Conservation (phyloP, 129 eudicot species). For the Erigeron canadensis region DNA sequence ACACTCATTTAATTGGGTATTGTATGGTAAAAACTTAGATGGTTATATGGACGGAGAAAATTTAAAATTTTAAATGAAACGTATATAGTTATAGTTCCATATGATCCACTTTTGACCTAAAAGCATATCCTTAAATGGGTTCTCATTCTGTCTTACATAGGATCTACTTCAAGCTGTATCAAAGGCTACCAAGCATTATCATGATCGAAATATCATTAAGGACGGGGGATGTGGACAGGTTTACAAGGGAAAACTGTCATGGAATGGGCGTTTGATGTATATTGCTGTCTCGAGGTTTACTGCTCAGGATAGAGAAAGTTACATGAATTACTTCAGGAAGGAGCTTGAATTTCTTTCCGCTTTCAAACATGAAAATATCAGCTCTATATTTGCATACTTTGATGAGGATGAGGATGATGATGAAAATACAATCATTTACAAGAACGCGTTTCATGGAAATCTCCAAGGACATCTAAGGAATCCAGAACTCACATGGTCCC, state of each 20-base stretch:
- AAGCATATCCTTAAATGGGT: too few species aligned
- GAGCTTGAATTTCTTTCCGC: neutral
- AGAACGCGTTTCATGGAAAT: neutral
- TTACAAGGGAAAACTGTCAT: neutral
- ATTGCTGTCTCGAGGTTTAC: neutral
- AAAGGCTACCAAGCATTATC: neutral
- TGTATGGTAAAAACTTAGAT: too few species aligned
- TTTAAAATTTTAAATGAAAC: too few species aligned
- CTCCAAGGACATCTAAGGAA: neutral
- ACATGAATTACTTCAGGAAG: neutral
- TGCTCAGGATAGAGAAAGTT: neutral
- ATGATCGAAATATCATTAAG: neutral
- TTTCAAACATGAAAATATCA: neutral
- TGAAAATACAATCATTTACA: neutral
- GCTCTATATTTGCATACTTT: neutral
- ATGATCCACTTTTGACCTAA: too few species aligned
- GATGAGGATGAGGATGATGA: neutral
- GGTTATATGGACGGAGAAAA: too few species aligned
- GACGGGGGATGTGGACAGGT: neutral
- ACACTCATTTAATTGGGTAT: too few species aligned
- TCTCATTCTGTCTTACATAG: too few species aligned
- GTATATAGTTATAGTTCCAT: too few species aligned
- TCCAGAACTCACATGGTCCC: neutral
- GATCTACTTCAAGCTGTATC: neutral
- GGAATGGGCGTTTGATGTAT: neutral